phyloP scores from a whole-genome alignment of 805 yeast species.

The Hanseniaspora clermontiae region DNA sequence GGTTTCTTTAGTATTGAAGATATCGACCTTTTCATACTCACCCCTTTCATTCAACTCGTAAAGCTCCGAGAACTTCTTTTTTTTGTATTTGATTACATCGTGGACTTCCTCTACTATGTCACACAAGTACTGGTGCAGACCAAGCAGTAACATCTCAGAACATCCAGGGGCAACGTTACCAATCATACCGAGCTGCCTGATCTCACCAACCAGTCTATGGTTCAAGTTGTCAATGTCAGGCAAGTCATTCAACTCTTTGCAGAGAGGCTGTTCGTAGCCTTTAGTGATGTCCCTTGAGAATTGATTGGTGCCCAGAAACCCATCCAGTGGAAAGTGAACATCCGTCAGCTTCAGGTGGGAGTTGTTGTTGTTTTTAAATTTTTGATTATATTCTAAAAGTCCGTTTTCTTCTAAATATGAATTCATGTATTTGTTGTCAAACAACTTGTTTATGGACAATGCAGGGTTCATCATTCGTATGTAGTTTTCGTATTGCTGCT shows the following conservation, averaged over 20 bases:
- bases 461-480: slow-evolving; percentile 6
- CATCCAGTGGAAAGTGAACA: slow-evolving; percentile 7
- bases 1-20: not conserved
- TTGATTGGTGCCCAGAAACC: slow-evolving; percentile 26
- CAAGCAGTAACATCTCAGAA: slow-evolving; percentile 65
- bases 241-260: slow-evolving; percentile 63
- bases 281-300: slow-evolving; percentile 90
- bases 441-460: not conserved
- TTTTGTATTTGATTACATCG: slow-evolving; percentile 55
- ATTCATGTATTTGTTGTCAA: slow-evolving; percentile 7
- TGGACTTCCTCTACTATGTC: slow-evolving; percentile 60
- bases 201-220: slow-evolving; percentile 61
- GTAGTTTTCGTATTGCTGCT: slow-evolving; percentile 5
- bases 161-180: slow-evolving; percentile 70
- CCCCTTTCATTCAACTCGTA: slow-evolving; percentile 27
- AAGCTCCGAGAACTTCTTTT: slow-evolving; percentile 32
- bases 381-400: slow-evolving; percentile 13
- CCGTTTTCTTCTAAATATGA: slow-evolving; percentile 8
- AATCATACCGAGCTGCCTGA: slow-evolving; percentile 79
- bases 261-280: slow-evolving; percentile 69
- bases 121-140: slow-evolving; percentile 69
- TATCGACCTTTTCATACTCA: slow-evolving; percentile 18
- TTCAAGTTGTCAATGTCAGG: slow-evolving; percentile 67
- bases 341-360: slow-evolving; percentile 4
- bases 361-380: slow-evolving; percentile 1